Base-by-base conservation (phyloP, 179 eudicot species). In the Camellia oleifera region DNA sequence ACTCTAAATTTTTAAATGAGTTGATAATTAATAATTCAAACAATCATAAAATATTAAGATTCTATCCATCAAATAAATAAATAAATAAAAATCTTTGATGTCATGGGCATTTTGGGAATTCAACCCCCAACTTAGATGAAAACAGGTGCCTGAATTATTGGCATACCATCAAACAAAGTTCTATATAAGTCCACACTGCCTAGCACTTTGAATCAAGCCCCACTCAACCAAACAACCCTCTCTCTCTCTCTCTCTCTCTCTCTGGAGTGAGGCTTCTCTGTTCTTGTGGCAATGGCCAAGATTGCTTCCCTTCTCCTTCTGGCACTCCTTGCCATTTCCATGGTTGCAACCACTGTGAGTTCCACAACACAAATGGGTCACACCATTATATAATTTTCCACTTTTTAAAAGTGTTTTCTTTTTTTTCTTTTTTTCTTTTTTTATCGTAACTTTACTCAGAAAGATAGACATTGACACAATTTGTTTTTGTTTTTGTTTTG, bases 141-240 rank as follows among this genome's bases (percentile, higher is more conserved):
- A 75, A 6, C 66, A 40, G 78, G 69, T 44, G 69, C 20, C 0
- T 69, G 23, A 4, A 69, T 44, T 6, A 58, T 32, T 74, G 53
- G 32, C 53, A 32, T 26, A 58, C 18, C 32, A 20, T 45, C 56
- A 44, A 46, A 45, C 78, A 61, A 40, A 45, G 50, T 4, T 73
- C 82, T 74, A 80, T 73, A 73, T 80, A 80, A 80, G 69, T 73
- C 72, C 56, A 45, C 71, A 48, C 9, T 17, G 61, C 18, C 77
- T 26, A 61, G n/a, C 75, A 42, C 76, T 70, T 9, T 32, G 69
- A 62, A 63, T 48, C 65, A 64, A 50, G 72, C 65, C 48, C 68
- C 61, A 52, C 44, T 7, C 76, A 71, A 46, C 15, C 68, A 20
- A 17, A 57, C 3, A 61, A 11, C 42, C 2, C 48, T 11, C 17